A percentile compares a stretch with the other conserved stretches of the same genome.
phyloP scores from a whole-genome alignment of 2,329 filamentous ascomycete species.

The Graphilbum sp. region DNA sequence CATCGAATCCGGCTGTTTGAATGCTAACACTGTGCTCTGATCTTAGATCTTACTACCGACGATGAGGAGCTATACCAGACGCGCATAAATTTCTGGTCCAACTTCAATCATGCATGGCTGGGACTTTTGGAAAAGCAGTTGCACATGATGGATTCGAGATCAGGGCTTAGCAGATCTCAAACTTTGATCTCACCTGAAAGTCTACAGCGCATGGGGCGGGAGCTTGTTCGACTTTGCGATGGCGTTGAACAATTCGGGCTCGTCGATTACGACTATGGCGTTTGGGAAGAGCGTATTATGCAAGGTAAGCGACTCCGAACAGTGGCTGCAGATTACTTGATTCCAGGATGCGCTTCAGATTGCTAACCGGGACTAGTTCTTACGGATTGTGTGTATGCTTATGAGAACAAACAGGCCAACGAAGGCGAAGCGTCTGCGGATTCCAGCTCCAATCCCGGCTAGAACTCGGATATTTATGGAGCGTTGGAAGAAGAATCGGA shows the following conservation, averaged over 20 bases:
- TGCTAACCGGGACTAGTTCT: background rate
- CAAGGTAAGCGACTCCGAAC: constrained; percentile 53
- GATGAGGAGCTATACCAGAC: constrained; percentile 60
- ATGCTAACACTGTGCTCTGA: background rate
- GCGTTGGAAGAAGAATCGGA: no score
- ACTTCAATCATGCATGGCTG: constrained; percentile 91
- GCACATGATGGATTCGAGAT: constrained; percentile 45
- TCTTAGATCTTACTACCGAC: constrained; percentile 67
- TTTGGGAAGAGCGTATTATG: constrained; percentile 88
- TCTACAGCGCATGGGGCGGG: constrained; percentile 65
- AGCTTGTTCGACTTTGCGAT: constrained; percentile 71
- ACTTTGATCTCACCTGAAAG: constrained; percentile 50
- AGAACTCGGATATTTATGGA: no score
- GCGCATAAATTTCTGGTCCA: constrained; percentile 73
- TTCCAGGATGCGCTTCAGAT: no score
- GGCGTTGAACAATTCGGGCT: constrained; percentile 79
- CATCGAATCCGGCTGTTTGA: no score
- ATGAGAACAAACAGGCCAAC: background rate
- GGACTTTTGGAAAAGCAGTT: constrained; percentile 70
- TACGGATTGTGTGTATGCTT: background rate
- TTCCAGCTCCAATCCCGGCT: no score
- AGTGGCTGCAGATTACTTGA: no score
- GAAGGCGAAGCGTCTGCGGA: no score
- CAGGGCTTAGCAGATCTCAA: constrained; percentile 38
- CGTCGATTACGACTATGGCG: constrained; percentile 92